Conservation (phyloP, 2,329 filamentous ascomycete genomes). For the Penicillium oxalicum region DNA sequence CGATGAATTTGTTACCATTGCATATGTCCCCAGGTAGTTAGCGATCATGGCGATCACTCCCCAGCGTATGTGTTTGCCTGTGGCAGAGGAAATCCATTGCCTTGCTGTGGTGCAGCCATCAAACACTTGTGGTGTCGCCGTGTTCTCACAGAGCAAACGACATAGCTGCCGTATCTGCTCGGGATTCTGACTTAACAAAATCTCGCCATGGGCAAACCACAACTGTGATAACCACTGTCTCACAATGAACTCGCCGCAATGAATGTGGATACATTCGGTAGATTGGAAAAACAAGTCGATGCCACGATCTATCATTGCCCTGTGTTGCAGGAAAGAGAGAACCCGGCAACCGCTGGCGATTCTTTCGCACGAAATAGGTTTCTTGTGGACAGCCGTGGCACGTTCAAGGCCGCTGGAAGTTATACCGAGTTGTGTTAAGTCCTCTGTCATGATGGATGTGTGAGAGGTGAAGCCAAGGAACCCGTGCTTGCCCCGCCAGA, state of each 20-base stretch:
- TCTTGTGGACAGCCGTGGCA: not conserved
- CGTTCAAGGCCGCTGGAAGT: not conserved
- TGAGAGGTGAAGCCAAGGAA: slow-evolving; percentile 1
- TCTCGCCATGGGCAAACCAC: not conserved
- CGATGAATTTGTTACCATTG: not conserved
- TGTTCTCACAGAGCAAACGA: not conserved
- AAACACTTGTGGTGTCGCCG: not conserved
- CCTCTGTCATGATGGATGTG: not conserved
- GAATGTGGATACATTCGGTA: not conserved
- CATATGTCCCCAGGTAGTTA: not conserved
- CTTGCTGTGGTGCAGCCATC: not conserved
- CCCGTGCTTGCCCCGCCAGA: not conserved
- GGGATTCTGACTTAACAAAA: not conserved
- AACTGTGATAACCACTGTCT: not conserved
- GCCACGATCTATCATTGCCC: not conserved
- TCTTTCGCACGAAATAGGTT: not conserved
- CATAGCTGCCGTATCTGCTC: not conserved
- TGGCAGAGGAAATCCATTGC: not conserved
- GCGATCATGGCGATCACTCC: not conserved
- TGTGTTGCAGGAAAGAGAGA: not conserved
- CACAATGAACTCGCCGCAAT: not conserved
- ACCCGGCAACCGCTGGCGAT: not conserved
- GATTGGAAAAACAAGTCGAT: not conserved
- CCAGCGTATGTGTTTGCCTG: not conserved
- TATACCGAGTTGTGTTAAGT: not conserved